Evolutionary conservation across 805 yeast species (phyloP), one percentile per base, ranked within the genome.

Genomic region (Kazachstania kunashirensis): DNA sequence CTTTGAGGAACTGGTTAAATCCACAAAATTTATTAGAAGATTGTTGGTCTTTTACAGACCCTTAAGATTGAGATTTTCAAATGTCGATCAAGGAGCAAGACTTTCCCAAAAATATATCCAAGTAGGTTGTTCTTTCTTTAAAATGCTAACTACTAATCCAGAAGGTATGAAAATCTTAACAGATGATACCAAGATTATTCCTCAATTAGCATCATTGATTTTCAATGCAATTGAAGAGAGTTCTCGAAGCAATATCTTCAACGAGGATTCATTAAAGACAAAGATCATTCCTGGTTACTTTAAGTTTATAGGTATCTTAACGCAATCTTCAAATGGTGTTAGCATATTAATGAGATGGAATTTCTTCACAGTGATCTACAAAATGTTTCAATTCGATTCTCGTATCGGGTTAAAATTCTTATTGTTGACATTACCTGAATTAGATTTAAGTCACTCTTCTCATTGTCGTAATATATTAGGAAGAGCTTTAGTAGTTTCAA

Each of bases 41-140:
- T 55, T 92, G 18, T 57, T 88, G 48, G 83, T 95, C 2, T 92
- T 89, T 54, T 89, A 77, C 54, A 67, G 97, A 37, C 98, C 99
- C 0, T 81, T 88, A 62, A 88, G 94, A 59, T 76, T 79, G 49
- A 65, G 96, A 38, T 89, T 86, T 57, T 66, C 82, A 6, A 61
- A 65, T 19, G 59, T 76, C 31, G 62, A 72, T 40, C 65, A 65
- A 38, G 52, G 53, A 3, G 63, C 76, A 1, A 72, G 68, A 38
- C 58, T 65, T 23, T 69, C 79, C 17, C 68, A 67, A 18, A 68
- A 71, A 42, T 84, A 77, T 46, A 70, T 83, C 10, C 70, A 66
- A 34, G 78, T 82, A 3, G 97, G 96, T 0, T 75, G 86, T 48
- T 81, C 75, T 33, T 67, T 92, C 24, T 63, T 92, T 45, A 77